Evolutionary conservation across 495 filamentous ascomycete species (phyloP), one percentile per base, ranked within the genome.

Genomic region (Tuber melanosporum): DNA sequence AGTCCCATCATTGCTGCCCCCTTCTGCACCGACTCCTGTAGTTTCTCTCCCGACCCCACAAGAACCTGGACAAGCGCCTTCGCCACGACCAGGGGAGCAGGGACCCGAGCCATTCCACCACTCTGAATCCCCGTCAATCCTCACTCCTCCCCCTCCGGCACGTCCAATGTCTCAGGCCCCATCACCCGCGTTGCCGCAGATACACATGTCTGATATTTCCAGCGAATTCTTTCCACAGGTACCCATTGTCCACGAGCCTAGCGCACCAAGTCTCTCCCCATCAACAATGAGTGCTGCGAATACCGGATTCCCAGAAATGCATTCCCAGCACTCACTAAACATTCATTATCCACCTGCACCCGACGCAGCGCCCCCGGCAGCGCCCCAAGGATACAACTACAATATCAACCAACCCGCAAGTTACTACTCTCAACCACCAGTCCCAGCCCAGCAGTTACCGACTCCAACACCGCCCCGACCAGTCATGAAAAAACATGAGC

Each of bases 171-270:
- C 39, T 82, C 79, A 44, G 83, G 80, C 14, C 85, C 83, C 78
- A 72, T 71, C 79, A 74, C 86, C 88, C 19, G 85, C 89, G 14
- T 82, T 88, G 90, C 89, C 71, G 83, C 84, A 77, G 82, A 82
- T 71, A 84, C 80, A 72, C 8, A 78, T 71, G 39, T 77, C 81
- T 44, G 76, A 79, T 12, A 78, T 82, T 20, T 79, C 73, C 41
- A 26, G 26, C 15, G 88, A 87, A 44, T 90, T 90, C 81, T 89
- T 89, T 72, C 89, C 89, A 2, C 81, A 83, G 69, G 81, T 87
- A 1, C 87, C 84, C 14, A 75, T 77, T 45, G 71, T 74, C 20
- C 77, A 80, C 43, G 78, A 81, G 43, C 78, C 77, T 2, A 78
- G 52, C 52, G 75, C 75, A 19, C 73, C 76, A 20, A 81, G 41